Conservation (phyloP, 768 basidiomycete genomes). For the Mycena maculata region DNA sequence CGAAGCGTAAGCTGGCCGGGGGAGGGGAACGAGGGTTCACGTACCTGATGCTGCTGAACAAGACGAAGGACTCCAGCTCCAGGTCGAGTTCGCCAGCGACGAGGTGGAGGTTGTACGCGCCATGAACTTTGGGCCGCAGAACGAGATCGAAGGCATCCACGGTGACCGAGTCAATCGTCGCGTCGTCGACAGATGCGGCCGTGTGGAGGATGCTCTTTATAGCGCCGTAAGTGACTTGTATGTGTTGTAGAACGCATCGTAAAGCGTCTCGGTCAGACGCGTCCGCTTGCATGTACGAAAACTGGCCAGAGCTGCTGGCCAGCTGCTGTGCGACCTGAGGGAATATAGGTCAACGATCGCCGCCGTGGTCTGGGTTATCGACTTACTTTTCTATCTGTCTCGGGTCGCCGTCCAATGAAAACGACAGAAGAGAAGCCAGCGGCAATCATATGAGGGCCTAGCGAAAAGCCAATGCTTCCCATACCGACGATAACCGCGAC, state of each 20-base stretch:
- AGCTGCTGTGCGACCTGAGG: conserved; percentile 37
- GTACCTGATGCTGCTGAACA: conserved; percentile 48
- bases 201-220: conserved; percentile 47
- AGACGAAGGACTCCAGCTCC: conserved; percentile 44
- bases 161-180: conserved; percentile 38
- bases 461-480: conserved; percentile 44
- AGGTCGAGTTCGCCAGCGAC: conserved; percentile 42
- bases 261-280: conserved; percentile 38
- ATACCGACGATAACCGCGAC: conserved; percentile 48
- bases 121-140: conserved; percentile 43
- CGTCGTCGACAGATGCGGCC: conserved; percentile 43
- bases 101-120: conserved; percentile 47
- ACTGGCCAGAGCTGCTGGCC: conserved; percentile 10
- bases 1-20: neutral
- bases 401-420: conserved; percentile 37
- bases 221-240: conserved; percentile 34
- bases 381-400: conserved; percentile 37
- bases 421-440: conserved; percentile 38
- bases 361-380: neutral
- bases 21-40: conserved; percentile 10
- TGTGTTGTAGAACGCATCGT: conserved; percentile 35
- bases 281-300: conserved; percentile 44
- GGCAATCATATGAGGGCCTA: conserved; percentile 41
- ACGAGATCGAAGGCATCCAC: conserved; percentile 39
- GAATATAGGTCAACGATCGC: neutral